Base-by-base conservation (phyloP, 495 filamentous ascomycete species). In the Terfezia boudieri region DNA sequence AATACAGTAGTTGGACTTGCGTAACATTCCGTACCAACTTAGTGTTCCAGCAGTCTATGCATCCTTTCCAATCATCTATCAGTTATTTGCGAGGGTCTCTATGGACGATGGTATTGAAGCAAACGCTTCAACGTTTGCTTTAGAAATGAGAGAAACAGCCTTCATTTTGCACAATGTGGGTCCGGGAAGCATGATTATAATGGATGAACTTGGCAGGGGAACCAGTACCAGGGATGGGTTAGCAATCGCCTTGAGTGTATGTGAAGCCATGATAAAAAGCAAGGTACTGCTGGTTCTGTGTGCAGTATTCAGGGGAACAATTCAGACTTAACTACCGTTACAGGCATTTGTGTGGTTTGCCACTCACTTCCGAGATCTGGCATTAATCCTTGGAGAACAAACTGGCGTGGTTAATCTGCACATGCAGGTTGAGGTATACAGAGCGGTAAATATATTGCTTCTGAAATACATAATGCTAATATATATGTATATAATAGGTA, bases 111-210 rank as follows among this genome's bases (percentile, higher is more conserved):
- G 77, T 58, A 83, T 92, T 20, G 86, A 93, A 69, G 80, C 81
- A 14, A 96, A 94, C 62, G 77, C 90, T 32, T 94, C 89, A 0
- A 94, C 86, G 1, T 96, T 95, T 62, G 85, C 84, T 0, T 76
- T 86, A 12, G 92, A 96, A 68, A 94, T 98, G 90, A 74, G 84
- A 50, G 92, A 95, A 64, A 94, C 85, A 66, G 87, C 87, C 14
- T 87, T 92, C 65, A 94, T 95, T 57, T 69, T 95, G 4, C 73
- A 75, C 63, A 74, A 70, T 50, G 58, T 56, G 55, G 80, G 86
- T 57, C 71, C 72, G 7, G 70, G 75, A 14, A 87, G 84, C 61
- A 70, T 94, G 66, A 78, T 83, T 14, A 84, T 98, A 49, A 76
- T 96, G 57, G 92, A 98, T 61, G 90, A 98, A 62, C 78, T 98